Evolutionary conservation across 305 asterid genomes (phyloP).

Genomic region (Salvia sclarea): DNA sequence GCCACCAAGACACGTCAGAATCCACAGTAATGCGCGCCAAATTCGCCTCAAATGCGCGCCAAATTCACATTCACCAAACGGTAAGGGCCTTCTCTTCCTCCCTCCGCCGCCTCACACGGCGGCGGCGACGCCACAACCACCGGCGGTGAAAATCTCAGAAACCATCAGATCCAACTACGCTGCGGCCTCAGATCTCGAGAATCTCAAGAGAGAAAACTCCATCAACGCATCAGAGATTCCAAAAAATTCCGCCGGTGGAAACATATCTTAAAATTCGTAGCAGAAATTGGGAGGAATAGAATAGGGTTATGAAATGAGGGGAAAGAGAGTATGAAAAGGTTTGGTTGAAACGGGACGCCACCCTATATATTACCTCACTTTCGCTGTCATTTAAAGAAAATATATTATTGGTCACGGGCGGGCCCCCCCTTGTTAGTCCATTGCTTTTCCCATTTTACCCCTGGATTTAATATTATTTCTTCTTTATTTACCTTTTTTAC

Average conservation of each 20-base stretch:
- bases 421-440: background rate
- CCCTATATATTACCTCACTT: slow-evolving; percentile 29
- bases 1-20: background rate
- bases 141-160: background rate
- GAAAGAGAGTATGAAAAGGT: background rate
- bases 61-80: background rate
- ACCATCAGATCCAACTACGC: background rate
- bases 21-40: slow-evolving; percentile 13
- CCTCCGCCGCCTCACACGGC: background rate
- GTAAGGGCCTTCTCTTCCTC: background rate
- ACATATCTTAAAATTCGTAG: background rate
- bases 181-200: background rate
- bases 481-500: background rate
- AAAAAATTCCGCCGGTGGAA: background rate
- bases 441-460: slow-evolving; percentile 17
- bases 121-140: slow-evolving; percentile 22
- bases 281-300: background rate
- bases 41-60: slow-evolving; percentile 32
- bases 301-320: background rate
- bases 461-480: background rate
- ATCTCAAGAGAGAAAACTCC: background rate
- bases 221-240: background rate
- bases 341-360: slow-evolving; percentile 27
- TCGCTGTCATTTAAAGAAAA: background rate
- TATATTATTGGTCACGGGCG: no score